A percentile compares a stretch with the other conserved stretches of the same genome.
Conservation (phyloP, 768 basidiomycete species). For the Artomyces pyxidatus region DNA sequence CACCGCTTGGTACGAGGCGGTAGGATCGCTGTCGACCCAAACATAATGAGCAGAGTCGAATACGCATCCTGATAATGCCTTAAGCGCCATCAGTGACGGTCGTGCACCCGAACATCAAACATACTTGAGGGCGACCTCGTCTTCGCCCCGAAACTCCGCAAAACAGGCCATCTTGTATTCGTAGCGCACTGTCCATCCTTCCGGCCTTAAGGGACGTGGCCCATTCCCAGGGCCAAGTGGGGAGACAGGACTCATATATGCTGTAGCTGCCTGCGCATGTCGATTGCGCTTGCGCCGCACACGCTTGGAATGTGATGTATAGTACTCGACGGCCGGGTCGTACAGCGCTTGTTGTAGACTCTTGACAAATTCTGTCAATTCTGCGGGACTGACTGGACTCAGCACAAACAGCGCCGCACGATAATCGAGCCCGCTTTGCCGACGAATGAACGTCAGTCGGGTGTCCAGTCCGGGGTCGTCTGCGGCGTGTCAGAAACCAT, state of each 20-base stretch:
- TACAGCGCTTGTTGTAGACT: conserved; percentile 86
- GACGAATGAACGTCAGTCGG: conserved; percentile 79
- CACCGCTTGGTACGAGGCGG: conserved; percentile 93
- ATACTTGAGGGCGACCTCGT: conserved; percentile 87
- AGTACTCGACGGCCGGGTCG: conserved; percentile 89
- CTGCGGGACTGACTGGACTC: conserved; percentile 80
- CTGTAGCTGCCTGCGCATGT: conserved; percentile 51
- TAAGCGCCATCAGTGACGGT: conserved; percentile 2
- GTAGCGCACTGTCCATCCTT: conserved; percentile 94
- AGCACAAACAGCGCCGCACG: conserved; percentile 91
- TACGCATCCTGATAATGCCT: conserved; percentile 97
- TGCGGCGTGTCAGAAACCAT: conserved; percentile 22
- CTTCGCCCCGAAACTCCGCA: conserved; percentile 89
- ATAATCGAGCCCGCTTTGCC: conserved; percentile 84
- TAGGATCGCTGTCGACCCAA: conserved; percentile 76
- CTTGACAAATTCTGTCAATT: conserved; percentile 82
- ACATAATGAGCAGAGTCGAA: conserved; percentile 76
- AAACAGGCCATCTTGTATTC: conserved; percentile 98
- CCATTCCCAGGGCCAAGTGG: conserved; percentile 32
- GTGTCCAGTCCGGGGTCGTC: conserved; percentile 81
- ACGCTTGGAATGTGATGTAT: conserved; percentile 86
- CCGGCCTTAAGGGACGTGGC: conserved; percentile 59
- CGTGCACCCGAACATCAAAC: conserved; percentile 21
- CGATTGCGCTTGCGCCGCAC: conserved; percentile 85
- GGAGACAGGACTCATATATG: conserved; percentile 43